Conservation (phyloP, 345 rosid species). For the Boechera stricta region DNA sequence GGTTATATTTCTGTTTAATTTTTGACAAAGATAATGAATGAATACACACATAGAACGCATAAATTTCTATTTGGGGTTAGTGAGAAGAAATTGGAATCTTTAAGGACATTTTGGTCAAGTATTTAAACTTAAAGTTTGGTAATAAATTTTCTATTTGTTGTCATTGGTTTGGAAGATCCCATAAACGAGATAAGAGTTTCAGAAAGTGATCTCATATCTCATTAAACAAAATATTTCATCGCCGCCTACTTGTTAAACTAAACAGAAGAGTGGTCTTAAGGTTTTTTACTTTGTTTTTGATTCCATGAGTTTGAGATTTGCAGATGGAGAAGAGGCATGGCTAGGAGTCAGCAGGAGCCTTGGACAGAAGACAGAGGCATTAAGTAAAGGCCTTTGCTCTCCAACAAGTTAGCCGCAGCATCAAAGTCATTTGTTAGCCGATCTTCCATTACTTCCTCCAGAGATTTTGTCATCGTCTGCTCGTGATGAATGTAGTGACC, state of each 20-base stretch:
- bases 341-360: conserved; percentile 40
- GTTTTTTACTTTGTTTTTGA: conserved; percentile 1
- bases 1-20: no score
- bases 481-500: conserved; percentile 57
- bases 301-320: conserved; percentile 11
- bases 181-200: neutral
- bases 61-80: no score
- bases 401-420: conserved; percentile 56
- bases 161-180: neutral
- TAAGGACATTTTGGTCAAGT: no score
- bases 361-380: conserved; percentile 51
- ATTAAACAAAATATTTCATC: neutral
- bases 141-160: neutral
- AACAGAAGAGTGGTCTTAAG: neutral
- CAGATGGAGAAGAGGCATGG: neutral
- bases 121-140: no score
- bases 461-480: conserved; percentile 48
- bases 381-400: conserved; percentile 59
- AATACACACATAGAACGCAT: neutral
- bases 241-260: neutral
- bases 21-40: no score
- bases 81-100: no score
- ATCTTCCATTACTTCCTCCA: conserved; percentile 60
- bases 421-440: conserved; percentile 53
- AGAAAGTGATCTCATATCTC: neutral